A percentile compares a stretch with the other conserved stretches of the same genome.
phyloP scores from a whole-genome alignment of 495 filamentous ascomycete species.

The Penicillium lagena region DNA sequence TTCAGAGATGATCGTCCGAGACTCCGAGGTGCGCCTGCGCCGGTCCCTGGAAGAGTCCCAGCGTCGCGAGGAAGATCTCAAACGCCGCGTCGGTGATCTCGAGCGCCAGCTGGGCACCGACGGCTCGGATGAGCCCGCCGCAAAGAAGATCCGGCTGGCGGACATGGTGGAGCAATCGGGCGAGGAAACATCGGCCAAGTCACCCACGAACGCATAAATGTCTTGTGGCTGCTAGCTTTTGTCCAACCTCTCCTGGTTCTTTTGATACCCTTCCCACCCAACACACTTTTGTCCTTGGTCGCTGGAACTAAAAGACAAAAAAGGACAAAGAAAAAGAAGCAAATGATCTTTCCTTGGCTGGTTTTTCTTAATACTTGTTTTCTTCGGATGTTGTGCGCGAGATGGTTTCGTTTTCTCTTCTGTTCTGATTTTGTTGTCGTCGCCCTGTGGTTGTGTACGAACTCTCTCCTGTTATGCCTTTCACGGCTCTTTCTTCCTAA shows the following conservation, averaged over 20 bases:
- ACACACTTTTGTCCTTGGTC: slow-evolving; percentile 29
- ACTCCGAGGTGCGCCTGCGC: slow-evolving; percentile 55
- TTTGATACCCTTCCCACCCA: slow-evolving; percentile 39
- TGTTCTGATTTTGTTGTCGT: slow-evolving; percentile 12
- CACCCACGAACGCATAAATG: slow-evolving; percentile 31
- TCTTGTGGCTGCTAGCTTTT: neutral
- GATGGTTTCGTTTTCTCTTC: neutral
- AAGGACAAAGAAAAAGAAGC: slow-evolving; percentile 21
- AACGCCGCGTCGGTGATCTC: slow-evolving; percentile 72
- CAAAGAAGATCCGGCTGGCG: slow-evolving; percentile 39
- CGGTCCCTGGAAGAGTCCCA: slow-evolving; percentile 68
- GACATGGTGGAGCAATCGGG: slow-evolving; percentile 39
- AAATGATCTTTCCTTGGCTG: slow-evolving; percentile 1
- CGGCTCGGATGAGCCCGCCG: slow-evolving; percentile 32
- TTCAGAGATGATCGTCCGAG: slow-evolving; percentile 49
- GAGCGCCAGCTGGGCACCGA: slow-evolving; percentile 51
- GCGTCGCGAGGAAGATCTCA: slow-evolving; percentile 74
- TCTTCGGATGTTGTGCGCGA: neutral
- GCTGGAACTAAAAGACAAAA: slow-evolving; percentile 17
- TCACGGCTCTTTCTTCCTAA: too few species aligned
- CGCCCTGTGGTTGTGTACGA: slow-evolving; percentile 11
- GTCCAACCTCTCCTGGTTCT: slow-evolving; percentile 29
- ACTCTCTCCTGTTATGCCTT: neutral
- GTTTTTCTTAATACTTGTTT: slow-evolving; percentile 10
- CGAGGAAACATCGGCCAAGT: slow-evolving; percentile 26